Evolutionary conservation across 2,329 filamentous ascomycete species (phyloP), one percentile per base, ranked within the genome.

Genomic region (Eutypa lata): DNA sequence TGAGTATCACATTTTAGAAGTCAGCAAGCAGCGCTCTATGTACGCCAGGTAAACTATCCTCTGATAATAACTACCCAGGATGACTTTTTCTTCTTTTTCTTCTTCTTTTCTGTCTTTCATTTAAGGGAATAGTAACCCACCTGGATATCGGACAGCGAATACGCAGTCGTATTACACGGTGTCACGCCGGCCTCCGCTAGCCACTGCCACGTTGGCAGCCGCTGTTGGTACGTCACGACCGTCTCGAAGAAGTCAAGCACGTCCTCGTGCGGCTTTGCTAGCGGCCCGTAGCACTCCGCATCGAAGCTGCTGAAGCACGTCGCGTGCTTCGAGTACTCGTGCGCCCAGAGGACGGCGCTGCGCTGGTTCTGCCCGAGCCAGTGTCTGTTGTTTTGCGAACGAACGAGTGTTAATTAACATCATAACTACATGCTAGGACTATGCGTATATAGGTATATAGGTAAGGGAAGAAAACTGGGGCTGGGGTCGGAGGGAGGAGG

Each of bases 261-360:
- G 22, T 88, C 84, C 54, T 78, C 71, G 67, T 86, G 79, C 58
- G 79, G 49, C 47, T 66, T 64, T 65, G 84, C 83, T 56, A 74
- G 63, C 5, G 83, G 81, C 0, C 82, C 82, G 67, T 86, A 88
- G 76, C 86, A 89, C 28, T 81, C 77, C 6, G 75, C 69, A 62
- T 87, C 82, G 64, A 88, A 88, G 55, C 80, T 86, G 46, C 78
- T 82, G 73, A 73, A 88, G 75, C 85, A 89, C 14, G 84, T 88
- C 2, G 78, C 84, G 68, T 87, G 84, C 73, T 88, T 88, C 70
- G 75, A 78, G 73, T 84, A 87, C 65, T 88, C 84, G 71, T 87
- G 84, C 38, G 70, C 84, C 84, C 84, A 88, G 70, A 89, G 81
- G 33, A 79, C 75, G 48, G 71, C 66, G 69, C 84, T 87, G 14